Evolutionary conservation across 306 rosid species (phyloP), one percentile per base, ranked within the genome.

Genomic region (Dalbergia cultrata): DNA sequence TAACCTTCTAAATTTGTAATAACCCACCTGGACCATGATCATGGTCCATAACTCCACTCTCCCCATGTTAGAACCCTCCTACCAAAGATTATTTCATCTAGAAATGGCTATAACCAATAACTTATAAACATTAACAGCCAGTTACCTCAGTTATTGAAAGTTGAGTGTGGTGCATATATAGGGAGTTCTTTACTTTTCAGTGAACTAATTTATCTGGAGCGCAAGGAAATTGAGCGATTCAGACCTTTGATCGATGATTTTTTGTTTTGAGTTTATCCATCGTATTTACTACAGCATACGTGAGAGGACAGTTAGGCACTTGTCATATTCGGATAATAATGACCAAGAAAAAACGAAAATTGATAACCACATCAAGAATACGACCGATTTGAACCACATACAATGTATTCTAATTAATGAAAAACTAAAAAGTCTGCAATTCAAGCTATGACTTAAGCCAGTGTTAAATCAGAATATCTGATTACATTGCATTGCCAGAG

Each of bases 361-460:
- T 22, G 59, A 39, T 39, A 53, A 35, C 9, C 37, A 72, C 35
- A 52, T 61, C 44, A 62, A 47, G 26, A 64, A 64, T 16, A 17
- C 16, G 11, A 12, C 31, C 1, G 43, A 37, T 49, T 76, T 35
- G 45, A 64, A 64, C 31, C 39, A 37, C 72, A 76, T 22, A 7
- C 57, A 39, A 64, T 53, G 10, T 52, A 47, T 69, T 79, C 61
- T 67, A 63, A 41, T 41, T 17, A 43, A 53, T 76, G 4, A 66
- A 64, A 72, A 16, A 52, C 39, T 59, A 53, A 8, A 53, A 8
- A 18, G 18, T 72, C 60, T 53, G 68, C 62, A 65, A 41, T 72
- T 47, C 67, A 73, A 73, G 75, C 75, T 50, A 49, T 61, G 67
- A 53, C n/a, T 52, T 37, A 31, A 80, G 64, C 50, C 68, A 54